Evolutionary conservation across 306 rosid genomes (phyloP).

Genomic region (Psophocarpus tetragonolobus): DNA sequence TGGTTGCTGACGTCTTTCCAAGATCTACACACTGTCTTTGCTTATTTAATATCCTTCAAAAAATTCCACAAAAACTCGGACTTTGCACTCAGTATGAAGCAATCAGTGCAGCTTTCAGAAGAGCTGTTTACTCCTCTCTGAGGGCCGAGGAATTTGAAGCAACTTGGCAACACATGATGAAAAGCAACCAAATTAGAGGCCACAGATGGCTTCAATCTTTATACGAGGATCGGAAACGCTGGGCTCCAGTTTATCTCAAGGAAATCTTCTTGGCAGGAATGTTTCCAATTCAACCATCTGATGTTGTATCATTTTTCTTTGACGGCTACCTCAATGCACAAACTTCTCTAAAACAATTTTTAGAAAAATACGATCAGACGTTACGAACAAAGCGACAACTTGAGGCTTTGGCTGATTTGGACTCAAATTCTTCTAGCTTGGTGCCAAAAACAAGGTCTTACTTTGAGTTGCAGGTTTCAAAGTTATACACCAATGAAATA

Average conservation of each 20-base stretch:
- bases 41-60: conserved; percentile 51
- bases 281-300: conserved; percentile 50
- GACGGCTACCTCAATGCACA: conserved; percentile 44
- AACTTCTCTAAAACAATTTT: conserved; percentile 56
- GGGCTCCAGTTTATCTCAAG: conserved; percentile 68
- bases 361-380: conserved; percentile 56
- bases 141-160: conserved; percentile 65
- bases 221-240: conserved; percentile 60
- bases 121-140: conserved; percentile 58
- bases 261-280: conserved; percentile 65
- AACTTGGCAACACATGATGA: conserved; percentile 70
- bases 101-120: conserved; percentile 43
- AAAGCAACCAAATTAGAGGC: conserved; percentile 47
- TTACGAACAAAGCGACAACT: conserved; percentile 52
- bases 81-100: conserved; percentile 48
- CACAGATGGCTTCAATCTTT: conserved; percentile 70
- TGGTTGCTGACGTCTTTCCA: conserved; percentile 70
- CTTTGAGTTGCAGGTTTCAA: conserved; percentile 65
- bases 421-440: conserved; percentile 51
- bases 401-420: conserved; percentile 65
- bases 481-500: conserved; percentile 57
- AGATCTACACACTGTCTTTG: conserved; percentile 69
- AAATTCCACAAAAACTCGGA: conserved; percentile 57
- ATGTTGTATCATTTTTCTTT: conserved; percentile 46
- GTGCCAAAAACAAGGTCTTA: conserved; percentile 50